These are phyloP conservation scores for Camillea tinctor DNA, from an alignment of 2,329 filamentous ascomycete genomes.

Conservation along the genomic window DNA sequence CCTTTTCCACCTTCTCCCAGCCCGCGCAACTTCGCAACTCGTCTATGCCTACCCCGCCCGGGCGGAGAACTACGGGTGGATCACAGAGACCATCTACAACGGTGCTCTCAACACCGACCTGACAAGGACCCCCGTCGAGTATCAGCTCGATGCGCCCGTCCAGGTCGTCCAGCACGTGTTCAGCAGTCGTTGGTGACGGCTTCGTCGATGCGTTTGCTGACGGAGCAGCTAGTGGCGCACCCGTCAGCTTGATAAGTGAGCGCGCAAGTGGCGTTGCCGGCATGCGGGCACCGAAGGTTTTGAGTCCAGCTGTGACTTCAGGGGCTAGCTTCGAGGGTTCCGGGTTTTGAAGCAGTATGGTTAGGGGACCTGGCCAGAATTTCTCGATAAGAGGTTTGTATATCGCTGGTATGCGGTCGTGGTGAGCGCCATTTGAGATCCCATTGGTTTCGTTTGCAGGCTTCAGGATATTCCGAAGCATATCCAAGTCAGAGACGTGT, in stretches of 20 bases:
- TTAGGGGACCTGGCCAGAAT: conserved; percentile 95
- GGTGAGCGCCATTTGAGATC: conserved; percentile 21
- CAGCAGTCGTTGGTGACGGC: conserved; percentile 85
- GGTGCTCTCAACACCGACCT: conserved; percentile 92
- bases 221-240: conserved; percentile 80
- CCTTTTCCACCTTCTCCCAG: conserved; percentile 77
- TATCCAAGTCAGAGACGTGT: conserved; percentile 78
- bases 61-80: conserved; percentile 79
- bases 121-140: conserved; percentile 82
- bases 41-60: conserved; percentile 83
- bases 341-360: conserved; percentile 81
- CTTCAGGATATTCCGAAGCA: conserved; percentile 64
- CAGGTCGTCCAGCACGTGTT: conserved; percentile 85
- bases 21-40: conserved; percentile 71
- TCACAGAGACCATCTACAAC: conserved; percentile 86
- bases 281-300: conserved; percentile 88
- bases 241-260: conserved; percentile 77
- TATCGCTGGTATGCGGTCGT: conserved; percentile 62
- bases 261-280: conserved; percentile 82
- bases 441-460: conserved; percentile 24
- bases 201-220: conserved; percentile 94
- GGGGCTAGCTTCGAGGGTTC: conserved; percentile 69
- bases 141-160: conserved; percentile 80
- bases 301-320: conserved; percentile 85
- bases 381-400: conserved; percentile 74